A percentile compares a stretch with the other conserved stretches of the same genome.
phyloP scores from a whole-genome alignment of 176 grass and related monocot species.

The Carex kokanica region DNA sequence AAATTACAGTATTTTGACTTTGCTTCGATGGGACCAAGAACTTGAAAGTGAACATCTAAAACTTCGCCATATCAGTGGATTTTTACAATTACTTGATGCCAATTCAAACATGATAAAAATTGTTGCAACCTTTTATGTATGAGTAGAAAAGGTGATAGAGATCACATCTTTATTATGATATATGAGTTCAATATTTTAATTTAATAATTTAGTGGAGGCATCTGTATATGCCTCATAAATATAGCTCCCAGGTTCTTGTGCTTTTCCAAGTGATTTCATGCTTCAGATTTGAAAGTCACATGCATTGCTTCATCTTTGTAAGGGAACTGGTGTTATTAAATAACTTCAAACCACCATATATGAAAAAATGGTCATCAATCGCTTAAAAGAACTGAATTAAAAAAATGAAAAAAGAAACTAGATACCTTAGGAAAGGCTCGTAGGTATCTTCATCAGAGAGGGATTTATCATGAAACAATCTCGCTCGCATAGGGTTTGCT shows the following conservation, averaged over 20 bases:
- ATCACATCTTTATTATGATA: background rate
- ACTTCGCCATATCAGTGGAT: background rate
- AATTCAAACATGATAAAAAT: background rate
- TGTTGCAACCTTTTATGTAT: background rate
- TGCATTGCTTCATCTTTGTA: background rate
- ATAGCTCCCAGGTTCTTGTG: background rate
- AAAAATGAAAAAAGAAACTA: constrained; percentile 7
- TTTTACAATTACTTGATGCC: background rate
- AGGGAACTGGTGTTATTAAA: background rate
- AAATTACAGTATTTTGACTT: background rate
- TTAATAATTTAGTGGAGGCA: background rate
- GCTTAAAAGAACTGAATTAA: background rate
- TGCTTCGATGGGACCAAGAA: background rate
- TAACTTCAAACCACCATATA: too few species aligned
- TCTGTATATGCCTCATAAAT: background rate
- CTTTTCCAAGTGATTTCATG: background rate
- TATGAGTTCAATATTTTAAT: background rate
- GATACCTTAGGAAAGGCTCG: constrained; percentile 71
- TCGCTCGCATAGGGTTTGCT: constrained; percentile 72
- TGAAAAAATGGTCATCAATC: background rate
- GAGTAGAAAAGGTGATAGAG: background rate
- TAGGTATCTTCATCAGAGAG: constrained; percentile 80
- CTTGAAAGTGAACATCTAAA: background rate
- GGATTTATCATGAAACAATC: constrained; percentile 80
- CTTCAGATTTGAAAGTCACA: background rate